Conservation (phyloP, 2,329 filamentous ascomycete species). For the Thyridium curvatum region DNA sequence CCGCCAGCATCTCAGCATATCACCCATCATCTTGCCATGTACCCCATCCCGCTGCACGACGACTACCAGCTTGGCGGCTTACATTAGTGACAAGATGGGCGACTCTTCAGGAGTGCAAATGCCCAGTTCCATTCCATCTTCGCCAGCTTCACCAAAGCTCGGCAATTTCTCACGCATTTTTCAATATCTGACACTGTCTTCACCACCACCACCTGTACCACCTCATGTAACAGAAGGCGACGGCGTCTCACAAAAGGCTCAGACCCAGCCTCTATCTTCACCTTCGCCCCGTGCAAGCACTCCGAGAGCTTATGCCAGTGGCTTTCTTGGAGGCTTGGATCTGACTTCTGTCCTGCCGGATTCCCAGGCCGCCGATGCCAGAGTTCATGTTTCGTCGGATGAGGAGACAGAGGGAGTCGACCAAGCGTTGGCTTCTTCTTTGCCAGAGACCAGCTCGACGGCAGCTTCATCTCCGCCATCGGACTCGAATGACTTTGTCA, state of each 20-base stretch:
- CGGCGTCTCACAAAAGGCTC: not conserved
- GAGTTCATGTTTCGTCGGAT: too few relatives aligned
- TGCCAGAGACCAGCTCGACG: not conserved
- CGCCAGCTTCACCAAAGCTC: slow-evolving; percentile 5
- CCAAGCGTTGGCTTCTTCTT: not conserved
- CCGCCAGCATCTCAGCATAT: too few relatives aligned
- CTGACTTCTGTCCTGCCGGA: not conserved
- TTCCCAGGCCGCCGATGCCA: too few relatives aligned
- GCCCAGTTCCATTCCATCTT: not conserved
- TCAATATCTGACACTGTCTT: not conserved
- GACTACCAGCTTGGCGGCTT: too few relatives aligned
- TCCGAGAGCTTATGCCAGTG: not conserved
- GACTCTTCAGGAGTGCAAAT: too few relatives aligned
- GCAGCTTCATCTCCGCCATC: slow-evolving; percentile 2
- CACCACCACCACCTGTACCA: not conserved
- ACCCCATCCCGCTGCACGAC: too few relatives aligned
- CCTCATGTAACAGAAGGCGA: not conserved
- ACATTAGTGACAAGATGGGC: too few relatives aligned
- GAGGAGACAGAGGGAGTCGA: too few relatives aligned
- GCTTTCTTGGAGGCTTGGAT: not conserved
- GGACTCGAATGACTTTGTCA: not conserved
- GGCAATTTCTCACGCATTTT: slow-evolving; percentile 7
- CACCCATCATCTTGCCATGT: too few relatives aligned
- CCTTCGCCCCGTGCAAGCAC: not conserved
- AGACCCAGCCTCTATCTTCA: not conserved